These are phyloP conservation scores for Penstemon eatonii DNA, from an alignment of 257 asterid species.

Conservation along the genomic window DNA sequence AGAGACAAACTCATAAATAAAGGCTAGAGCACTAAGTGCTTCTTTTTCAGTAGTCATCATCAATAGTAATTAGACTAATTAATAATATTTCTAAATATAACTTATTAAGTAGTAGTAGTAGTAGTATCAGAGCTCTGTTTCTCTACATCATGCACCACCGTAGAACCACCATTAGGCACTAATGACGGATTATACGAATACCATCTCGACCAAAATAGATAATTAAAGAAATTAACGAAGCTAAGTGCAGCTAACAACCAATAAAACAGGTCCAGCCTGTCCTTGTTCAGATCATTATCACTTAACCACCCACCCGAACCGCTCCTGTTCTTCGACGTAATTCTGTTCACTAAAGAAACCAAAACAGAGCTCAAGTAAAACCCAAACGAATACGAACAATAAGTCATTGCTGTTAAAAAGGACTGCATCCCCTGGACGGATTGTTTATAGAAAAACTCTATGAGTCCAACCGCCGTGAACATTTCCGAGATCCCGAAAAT, in stretches of 20 bases:
- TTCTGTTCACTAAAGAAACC: constrained; percentile 53
- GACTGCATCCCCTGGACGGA: constrained; percentile 69
- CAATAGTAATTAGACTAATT: too few species aligned
- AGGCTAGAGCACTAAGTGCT: too few species aligned
- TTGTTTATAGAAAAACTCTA: constrained; percentile 69
- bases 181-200: constrained; percentile 51
- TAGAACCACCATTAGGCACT: neutral
- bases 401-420: constrained; percentile 69
- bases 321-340: constrained; percentile 34
- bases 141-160: constrained; percentile 9
- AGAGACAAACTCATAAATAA: too few species aligned
- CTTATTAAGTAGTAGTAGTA: too few species aligned
- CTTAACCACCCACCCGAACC: constrained; percentile 58
- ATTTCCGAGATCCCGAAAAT: constrained; percentile 69
- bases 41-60: too few species aligned
- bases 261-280: constrained; percentile 67
- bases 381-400: constrained; percentile 68
- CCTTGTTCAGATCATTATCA: constrained; percentile 62
- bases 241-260: constrained; percentile 73
- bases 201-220: constrained; percentile 70
- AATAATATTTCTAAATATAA: too few species aligned
- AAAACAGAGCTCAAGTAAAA: constrained; percentile 64
- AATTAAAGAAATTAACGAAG: constrained; percentile 62
- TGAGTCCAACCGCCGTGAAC: constrained; percentile 77
- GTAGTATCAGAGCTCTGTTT: constrained; percentile 27